Evolutionary conservation across 1,139 yeast species (phyloP).

Genomic region (Groenewaldozyma auringiensis): DNA sequence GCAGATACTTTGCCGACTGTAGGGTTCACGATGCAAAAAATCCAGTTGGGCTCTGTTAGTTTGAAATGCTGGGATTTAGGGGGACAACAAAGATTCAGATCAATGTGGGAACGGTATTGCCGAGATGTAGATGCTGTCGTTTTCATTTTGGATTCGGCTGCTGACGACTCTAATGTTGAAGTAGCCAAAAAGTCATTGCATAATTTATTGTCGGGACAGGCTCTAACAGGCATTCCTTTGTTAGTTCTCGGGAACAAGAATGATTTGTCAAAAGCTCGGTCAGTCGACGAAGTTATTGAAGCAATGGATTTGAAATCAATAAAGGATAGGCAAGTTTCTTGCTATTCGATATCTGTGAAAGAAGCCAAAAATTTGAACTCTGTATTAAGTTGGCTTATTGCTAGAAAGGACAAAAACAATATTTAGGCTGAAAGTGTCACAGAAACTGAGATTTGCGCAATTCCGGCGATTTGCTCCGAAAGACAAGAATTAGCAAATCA

Average conservation of each 20-base stretch:
- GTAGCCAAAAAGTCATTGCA: slow-evolving; percentile 31
- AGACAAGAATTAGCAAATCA: too few species aligned
- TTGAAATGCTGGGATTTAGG: slow-evolving; percentile 38
- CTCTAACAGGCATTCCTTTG: slow-evolving; percentile 32
- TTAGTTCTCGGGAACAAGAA: slow-evolving; percentile 35
- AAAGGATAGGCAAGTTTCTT: slow-evolving; percentile 31
- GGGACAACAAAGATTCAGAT: slow-evolving; percentile 35
- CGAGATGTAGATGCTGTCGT: slow-evolving; percentile 34
- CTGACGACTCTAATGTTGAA: slow-evolving; percentile 23
- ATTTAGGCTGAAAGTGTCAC: too few species aligned
- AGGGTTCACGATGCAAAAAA: slow-evolving; percentile 35
- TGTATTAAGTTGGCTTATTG: slow-evolving; percentile 33
- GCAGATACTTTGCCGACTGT: slow-evolving; percentile 36
- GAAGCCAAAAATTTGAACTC: slow-evolving; percentile 32
- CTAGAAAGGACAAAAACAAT: slow-evolving; percentile 18
- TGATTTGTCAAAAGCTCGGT: slow-evolving; percentile 29
- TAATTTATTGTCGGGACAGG: slow-evolving; percentile 26
- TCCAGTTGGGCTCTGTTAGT: slow-evolving; percentile 33
- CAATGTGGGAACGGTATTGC: slow-evolving; percentile 38
- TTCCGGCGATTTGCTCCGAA: too few species aligned
- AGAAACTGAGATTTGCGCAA: too few species aligned
- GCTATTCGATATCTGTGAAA: slow-evolving; percentile 36
- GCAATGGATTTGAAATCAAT: slow-evolving; percentile 28
- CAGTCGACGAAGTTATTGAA: slow-evolving; percentile 31
- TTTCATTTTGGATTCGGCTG: slow-evolving; percentile 35